A percentile compares a stretch with the other conserved stretches of the same genome.
Conservation (phyloP, 2,329 filamentous ascomycete genomes). For the Cytospora piceae region DNA sequence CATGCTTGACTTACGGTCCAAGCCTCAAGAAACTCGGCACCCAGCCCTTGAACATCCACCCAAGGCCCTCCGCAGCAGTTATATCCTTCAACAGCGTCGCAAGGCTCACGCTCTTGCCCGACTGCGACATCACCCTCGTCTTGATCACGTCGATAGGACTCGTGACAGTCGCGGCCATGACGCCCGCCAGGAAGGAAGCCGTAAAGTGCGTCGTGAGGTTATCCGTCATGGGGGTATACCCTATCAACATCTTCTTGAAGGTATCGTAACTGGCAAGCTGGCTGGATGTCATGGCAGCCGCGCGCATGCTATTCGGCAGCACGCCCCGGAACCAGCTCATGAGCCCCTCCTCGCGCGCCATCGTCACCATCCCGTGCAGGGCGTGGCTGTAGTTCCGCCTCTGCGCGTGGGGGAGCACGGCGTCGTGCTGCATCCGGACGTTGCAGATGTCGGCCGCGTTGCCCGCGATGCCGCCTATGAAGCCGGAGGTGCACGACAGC, state of each 20-base stretch:
- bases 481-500: slow-evolving; percentile 82
- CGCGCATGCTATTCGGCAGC: slow-evolving; percentile 79
- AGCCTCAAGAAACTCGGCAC: slow-evolving; percentile 73
- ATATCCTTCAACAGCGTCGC: slow-evolving; percentile 66
- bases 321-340: slow-evolving; percentile 80
- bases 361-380: slow-evolving; percentile 81
- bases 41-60: slow-evolving; percentile 92
- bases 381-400: slow-evolving; percentile 90
- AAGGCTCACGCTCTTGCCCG: slow-evolving; percentile 53
- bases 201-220: slow-evolving; percentile 77
- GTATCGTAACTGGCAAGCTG: slow-evolving; percentile 85
- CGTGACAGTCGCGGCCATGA: slow-evolving; percentile 83
- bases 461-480: slow-evolving; percentile 85
- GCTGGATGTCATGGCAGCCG: slow-evolving; percentile 84
- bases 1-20: slow-evolving; percentile 56
- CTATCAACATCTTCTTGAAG: slow-evolving; percentile 73
- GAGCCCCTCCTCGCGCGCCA: slow-evolving; percentile 83
- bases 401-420: slow-evolving; percentile 71
- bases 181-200: slow-evolving; percentile 76
- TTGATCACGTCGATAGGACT: slow-evolving; percentile 89
- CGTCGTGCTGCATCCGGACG: slow-evolving; percentile 96
- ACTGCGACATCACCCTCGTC: slow-evolving; percentile 80
- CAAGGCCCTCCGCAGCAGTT: slow-evolving; percentile 69
- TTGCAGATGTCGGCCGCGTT: slow-evolving; percentile 97
- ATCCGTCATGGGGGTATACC: slow-evolving; percentile 69